These are phyloP conservation scores for Dovyalis caffra DNA, from an alignment of 345 rosid genomes.

Conservation along the genomic window DNA sequence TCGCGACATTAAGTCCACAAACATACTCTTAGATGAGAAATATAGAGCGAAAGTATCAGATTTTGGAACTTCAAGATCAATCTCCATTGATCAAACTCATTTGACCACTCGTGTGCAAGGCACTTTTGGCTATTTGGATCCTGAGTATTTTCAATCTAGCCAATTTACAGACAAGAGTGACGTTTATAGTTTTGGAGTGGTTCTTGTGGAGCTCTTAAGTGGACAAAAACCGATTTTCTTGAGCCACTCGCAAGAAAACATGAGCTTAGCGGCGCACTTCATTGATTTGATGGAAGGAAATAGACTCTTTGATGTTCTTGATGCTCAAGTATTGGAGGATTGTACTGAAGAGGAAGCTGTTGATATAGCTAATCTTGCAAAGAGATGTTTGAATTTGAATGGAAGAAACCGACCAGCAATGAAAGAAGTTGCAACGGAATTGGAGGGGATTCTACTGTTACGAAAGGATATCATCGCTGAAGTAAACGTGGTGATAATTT, in stretches of 20 bases:
- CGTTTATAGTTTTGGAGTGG: slow-evolving; percentile 31
- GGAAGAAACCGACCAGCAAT: too few relatives aligned
- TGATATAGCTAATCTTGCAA: too few relatives aligned
- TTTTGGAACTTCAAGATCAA: slow-evolving; percentile 24
- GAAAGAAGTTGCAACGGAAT: too few relatives aligned
- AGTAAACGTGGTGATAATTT: too few relatives aligned
- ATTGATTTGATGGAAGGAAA: slow-evolving; percentile 4
- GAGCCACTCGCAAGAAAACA: not conserved
- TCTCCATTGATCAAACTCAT: slow-evolving; percentile 19
- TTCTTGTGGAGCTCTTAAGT: slow-evolving; percentile 10
- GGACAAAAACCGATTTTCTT: slow-evolving; percentile 21
- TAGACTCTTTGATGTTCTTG: not conserved
- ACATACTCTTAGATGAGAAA: slow-evolving; percentile 26
- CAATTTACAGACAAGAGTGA: slow-evolving; percentile 22
- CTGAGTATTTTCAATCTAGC: slow-evolving; percentile 3
- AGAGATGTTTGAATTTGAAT: too few relatives aligned
- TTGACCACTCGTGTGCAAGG: slow-evolving; percentile 27
- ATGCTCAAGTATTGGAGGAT: not conserved
- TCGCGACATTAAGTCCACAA: slow-evolving; percentile 18
- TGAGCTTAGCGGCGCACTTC: slow-evolving; percentile 16
- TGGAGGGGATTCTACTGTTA: too few relatives aligned
- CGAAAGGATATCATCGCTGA: too few relatives aligned
- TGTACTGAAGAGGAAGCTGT: not conserved
- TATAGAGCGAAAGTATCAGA: slow-evolving; percentile 23
- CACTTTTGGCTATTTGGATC: slow-evolving; percentile 31